These are phyloP conservation scores for Backusella circina DNA, from an alignment of 192 early-diverging fungal genomes.

Conservation along the genomic window DNA sequence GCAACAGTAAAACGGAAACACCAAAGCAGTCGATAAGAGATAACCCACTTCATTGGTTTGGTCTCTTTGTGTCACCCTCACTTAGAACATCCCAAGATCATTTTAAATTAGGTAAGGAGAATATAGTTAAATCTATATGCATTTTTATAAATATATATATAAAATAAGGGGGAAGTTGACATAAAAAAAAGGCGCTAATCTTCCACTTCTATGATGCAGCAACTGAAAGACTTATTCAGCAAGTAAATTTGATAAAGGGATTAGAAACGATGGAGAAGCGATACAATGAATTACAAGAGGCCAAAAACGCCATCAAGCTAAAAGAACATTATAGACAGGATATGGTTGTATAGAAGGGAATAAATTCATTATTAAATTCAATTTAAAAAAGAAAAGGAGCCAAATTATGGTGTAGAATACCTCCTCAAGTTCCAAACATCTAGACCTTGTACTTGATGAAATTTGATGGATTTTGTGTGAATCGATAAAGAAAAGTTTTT, in stretches of 20 bases:
- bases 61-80: slow-evolving; percentile 37
- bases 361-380: too few relatives aligned
- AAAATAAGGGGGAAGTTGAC: neutral
- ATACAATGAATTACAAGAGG: slow-evolving; percentile 12
- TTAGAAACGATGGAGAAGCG: slow-evolving; percentile 13
- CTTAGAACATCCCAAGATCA: slow-evolving; percentile 31
- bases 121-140: neutral
- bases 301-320: neutral
- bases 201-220: neutral
- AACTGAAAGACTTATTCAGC: neutral
- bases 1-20: neutral
- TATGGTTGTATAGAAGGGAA: neutral
- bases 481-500: too few relatives aligned
- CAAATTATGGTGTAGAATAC: too few relatives aligned
- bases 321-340: neutral
- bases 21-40: neutral
- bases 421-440: too few relatives aligned
- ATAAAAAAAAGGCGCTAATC: neutral
- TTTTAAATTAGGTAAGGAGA: slow-evolving; percentile 36
- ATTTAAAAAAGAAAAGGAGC: too few relatives aligned
- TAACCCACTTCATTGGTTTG: slow-evolving; percentile 45
- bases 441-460: too few relatives aligned
- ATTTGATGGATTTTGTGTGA: too few relatives aligned
- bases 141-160: neutral
- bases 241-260: slow-evolving; percentile 15